Percentiles rank a stretch among this genome's conserved stretches.
These are phyloP conservation scores for Diaporthe nobilis DNA, from an alignment of 2,329 filamentous ascomycete genomes.

Conservation along the genomic window DNA sequence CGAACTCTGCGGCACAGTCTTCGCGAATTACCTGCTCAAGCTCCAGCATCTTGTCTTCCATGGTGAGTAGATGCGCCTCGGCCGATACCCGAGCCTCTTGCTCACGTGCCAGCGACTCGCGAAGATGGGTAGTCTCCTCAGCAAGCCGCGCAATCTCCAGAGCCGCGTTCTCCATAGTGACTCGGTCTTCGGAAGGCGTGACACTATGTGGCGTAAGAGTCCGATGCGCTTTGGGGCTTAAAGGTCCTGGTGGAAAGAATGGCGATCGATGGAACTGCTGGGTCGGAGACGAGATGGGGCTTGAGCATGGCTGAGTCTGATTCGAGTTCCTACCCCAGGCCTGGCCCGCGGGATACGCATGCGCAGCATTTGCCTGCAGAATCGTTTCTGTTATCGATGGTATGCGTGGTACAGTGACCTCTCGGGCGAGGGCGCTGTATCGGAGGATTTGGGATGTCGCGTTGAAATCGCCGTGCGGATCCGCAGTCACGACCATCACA, in stretches of 20 bases:
- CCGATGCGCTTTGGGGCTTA: conserved; percentile 49
- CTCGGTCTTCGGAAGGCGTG: conserved; percentile 64
- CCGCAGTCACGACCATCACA: conserved; percentile 96
- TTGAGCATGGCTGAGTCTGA: conserved; percentile 46
- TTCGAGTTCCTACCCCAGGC: conserved; percentile 43
- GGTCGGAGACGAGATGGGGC: conserved; percentile 49
- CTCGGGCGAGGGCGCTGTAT: conserved; percentile 92
- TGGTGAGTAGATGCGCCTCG: conserved; percentile 79
- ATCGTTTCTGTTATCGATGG: conserved; percentile 86
- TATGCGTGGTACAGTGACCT: conserved; percentile 91
- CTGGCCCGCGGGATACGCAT: conserved; percentile 48
- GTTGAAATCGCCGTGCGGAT: conserved; percentile 94
- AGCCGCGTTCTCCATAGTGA: conserved; percentile 86
- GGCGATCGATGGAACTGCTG: conserved; percentile 53
- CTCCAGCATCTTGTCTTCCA: conserved; percentile 75
- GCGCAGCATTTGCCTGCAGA: conserved; percentile 54
- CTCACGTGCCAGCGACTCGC: conserved; percentile 78
- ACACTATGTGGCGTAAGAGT: conserved; percentile 57
- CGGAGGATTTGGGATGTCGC: conserved; percentile 96
- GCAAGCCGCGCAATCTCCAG: conserved; percentile 85
- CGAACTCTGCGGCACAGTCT: conserved; percentile 90
- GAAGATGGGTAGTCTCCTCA: conserved; percentile 82
- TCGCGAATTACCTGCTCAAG: conserved; percentile 90
- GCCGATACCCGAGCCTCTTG: conserved; percentile 77
- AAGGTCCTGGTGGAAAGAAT: conserved; percentile 56